Base-by-base conservation (phyloP, 371 early-diverging fungal species). In the Mucor racemosus region DNA sequence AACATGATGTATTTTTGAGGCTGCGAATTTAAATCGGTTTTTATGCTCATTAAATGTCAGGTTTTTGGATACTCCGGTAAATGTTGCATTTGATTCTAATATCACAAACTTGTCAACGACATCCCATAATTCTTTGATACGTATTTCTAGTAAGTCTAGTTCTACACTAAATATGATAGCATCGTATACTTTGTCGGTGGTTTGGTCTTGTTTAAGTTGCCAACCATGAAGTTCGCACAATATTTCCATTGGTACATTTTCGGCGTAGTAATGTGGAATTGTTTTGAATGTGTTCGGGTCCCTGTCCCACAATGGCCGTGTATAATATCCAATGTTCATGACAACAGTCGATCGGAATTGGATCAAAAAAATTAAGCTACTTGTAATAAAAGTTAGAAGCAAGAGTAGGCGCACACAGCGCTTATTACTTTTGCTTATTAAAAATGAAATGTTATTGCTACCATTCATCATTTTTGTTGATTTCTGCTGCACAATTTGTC, bases 1-100 rank as follows among this genome's bases (percentile, higher is more conserved):
- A 19, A 59, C 44, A 73, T 88, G 79, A 7, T 69, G 54, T n/a
- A 85, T 81, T 72, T 86, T 88, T 58, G 76, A 67, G 50, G 65
- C 67, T 19, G 82, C 86, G 70, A 84, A 85, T 21, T 68, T 75
- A 69, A 88, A 88, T 2, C 81, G 81, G 0, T 74, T 65, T 15
- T 63, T 64, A 74, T 85, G 69, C 1, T 75, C 64, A 31, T 65
- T 55, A 58, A 83, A 88, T 15, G 66, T 69, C 14, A 69, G 57
- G 2, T 60, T 58, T 54, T 79, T 79, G 21, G 62, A 36, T 9
- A 64, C 39, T 11, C 76, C 75, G 4, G 73, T 74, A 54, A 79
- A 76, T 1, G 76, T 76, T 36, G 67, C 66, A 55, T 75, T 72
- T 8, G 76, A 75, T 46, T 79, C 80, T 13, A 79, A 17, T 41